phyloP scores from a whole-genome alignment of 352 stramenopile genomes.

The Phytophthora brassicae region DNA sequence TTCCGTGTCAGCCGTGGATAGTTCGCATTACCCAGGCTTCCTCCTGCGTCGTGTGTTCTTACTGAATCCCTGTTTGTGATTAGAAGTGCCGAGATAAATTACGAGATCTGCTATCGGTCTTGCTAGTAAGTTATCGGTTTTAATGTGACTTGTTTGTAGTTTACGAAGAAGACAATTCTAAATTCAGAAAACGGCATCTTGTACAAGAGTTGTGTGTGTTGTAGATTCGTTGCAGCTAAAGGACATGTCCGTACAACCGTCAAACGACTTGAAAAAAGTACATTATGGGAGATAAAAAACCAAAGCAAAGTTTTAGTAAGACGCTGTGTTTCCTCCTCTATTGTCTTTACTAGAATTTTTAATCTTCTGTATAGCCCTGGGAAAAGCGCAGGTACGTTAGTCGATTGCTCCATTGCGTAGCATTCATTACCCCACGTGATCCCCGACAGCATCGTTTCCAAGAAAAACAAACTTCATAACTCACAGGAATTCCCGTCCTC shows the following conservation, averaged over 20 bases:
- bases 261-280: not conserved
- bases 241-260: too few relatives aligned
- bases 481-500: constrained; percentile 8
- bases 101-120: too few relatives aligned
- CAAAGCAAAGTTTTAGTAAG: not conserved
- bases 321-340: not conserved
- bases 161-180: constrained; percentile 7
- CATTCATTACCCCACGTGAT: too few relatives aligned
- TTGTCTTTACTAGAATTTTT: not conserved
- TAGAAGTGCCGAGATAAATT: too few relatives aligned
- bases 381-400: constrained; percentile 5
- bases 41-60: too few relatives aligned
- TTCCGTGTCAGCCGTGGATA: too few relatives aligned
- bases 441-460: constrained; percentile 7
- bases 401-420: constrained; percentile 10
- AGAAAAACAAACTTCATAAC: constrained; percentile 9
- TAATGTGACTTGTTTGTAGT: too few relatives aligned
- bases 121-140: too few relatives aligned
- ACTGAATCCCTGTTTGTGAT: too few relatives aligned
- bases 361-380: not conserved
- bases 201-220: not conserved
- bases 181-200: not conserved
- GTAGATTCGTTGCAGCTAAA: not conserved
- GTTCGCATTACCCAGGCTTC: too few relatives aligned
- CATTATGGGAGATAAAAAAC: not conserved